Evolutionary conservation across 78 protist species (phyloP).

Genomic region (Speleostelium caveatum): DNA sequence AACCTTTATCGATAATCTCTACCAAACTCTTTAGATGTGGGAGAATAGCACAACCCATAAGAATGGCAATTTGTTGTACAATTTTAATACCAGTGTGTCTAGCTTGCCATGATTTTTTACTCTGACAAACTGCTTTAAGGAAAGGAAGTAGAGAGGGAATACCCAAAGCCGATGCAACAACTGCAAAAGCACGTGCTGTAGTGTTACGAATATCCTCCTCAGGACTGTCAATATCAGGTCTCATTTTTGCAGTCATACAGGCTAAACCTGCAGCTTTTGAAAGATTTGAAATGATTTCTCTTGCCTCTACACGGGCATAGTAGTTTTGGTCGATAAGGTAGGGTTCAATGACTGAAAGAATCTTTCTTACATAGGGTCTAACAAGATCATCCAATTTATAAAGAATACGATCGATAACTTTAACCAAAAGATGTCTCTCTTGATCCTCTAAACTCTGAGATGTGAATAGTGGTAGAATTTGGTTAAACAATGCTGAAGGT

Average conservation of each 20-base stretch:
- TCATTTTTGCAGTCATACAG: conserved; percentile 98
- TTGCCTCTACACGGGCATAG: conserved; percentile 98
- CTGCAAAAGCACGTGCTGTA: conserved; percentile 99
- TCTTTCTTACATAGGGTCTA: conserved; percentile 96
- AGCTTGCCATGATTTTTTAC: conserved; percentile 97
- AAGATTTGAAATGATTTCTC: conserved; percentile 98
- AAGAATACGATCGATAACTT: conserved; percentile 97
- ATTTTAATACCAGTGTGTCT: conserved; percentile 99
- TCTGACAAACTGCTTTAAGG: conserved; percentile 97
- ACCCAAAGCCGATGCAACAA: conserved; percentile 99
- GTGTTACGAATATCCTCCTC: conserved; percentile 98
- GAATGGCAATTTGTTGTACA: conserved; percentile 97
- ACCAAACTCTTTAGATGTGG: conserved; percentile 96
- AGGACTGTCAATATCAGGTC: conserved; percentile 97
- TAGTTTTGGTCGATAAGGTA: conserved; percentile 98
- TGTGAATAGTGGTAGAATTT: conserved; percentile 96
- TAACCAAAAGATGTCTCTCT: conserved; percentile 99
- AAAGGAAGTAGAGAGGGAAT: conserved; percentile 97
- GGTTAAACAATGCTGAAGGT: conserved; percentile 97
- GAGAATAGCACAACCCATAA: conserved; percentile 98
- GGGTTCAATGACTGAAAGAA: conserved; percentile 98
- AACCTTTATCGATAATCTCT: conserved; percentile 92
- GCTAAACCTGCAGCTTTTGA: conserved; percentile 99
- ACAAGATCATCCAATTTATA: conserved; percentile 98
- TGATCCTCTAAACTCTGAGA: conserved; percentile 98